Conservation (phyloP, 78 protist genomes). For the Dictyostelium purpureum region DNA sequence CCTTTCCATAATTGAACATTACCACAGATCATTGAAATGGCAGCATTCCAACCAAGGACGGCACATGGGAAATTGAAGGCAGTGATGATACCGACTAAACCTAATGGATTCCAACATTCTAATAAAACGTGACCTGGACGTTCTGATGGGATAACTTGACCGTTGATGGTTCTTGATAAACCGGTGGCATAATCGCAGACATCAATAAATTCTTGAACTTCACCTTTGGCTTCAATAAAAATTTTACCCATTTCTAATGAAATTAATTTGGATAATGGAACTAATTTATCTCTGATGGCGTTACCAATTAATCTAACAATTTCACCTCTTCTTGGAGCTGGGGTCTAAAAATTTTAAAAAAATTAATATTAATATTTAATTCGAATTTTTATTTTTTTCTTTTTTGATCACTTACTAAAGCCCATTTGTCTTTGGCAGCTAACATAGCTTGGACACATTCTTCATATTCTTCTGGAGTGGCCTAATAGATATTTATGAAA, state of each 20-base stretch:
- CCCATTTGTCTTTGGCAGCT: conserved; percentile 76
- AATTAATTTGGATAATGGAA: conserved; percentile 87
- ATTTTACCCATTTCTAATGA: conserved; percentile 96
- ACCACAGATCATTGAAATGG: conserved; percentile 88
- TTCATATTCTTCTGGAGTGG: conserved; percentile 72
- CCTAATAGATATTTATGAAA: conserved; percentile 6
- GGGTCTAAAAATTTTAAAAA: no score
- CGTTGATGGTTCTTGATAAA: conserved; percentile 85
- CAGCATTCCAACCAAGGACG: conserved; percentile 94
- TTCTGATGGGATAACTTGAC: conserved; percentile 92
- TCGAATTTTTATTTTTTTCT: no score
- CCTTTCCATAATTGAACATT: conserved; percentile 90
- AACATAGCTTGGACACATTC: conserved; percentile 61
- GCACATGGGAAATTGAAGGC: conserved; percentile 98
- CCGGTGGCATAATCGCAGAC: conserved; percentile 95
- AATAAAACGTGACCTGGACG: conserved; percentile 89
- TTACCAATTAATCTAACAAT: conserved; percentile 90
- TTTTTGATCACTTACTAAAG: no score
- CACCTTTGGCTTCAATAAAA: conserved; percentile 92
- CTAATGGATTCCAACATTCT: conserved; percentile 95
- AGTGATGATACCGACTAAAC: conserved; percentile 91
- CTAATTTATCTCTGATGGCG: conserved; percentile 76
- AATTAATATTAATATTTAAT: background rate
- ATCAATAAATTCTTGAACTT: conserved; percentile 95
- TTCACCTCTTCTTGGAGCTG: conserved; percentile 95